Evolutionary conservation across 2,329 filamentous ascomycete genomes (phyloP).

Genomic region (Cyanodermella asteris): DNA sequence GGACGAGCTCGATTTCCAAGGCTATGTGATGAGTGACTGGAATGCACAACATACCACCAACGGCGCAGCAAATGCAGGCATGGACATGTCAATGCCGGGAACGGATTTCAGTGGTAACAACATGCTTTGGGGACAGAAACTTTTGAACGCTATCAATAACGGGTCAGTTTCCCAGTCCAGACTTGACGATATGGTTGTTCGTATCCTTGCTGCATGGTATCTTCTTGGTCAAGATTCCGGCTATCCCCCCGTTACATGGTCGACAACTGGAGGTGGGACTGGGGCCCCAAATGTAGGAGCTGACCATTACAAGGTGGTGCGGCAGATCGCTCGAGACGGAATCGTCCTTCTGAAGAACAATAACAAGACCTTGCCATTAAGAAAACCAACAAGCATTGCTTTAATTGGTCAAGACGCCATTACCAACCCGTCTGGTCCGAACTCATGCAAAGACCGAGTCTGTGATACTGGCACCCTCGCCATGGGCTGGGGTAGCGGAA

Average conservation of each 20-base stretch:
- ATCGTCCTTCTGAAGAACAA: conserved; percentile 27
- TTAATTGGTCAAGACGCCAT: conserved; percentile 29
- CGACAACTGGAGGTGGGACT: too few relatives aligned
- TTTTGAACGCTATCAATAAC: conserved; percentile 36
- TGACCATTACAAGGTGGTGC: too few relatives aligned
- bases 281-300: too few relatives aligned
- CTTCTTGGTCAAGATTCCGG: conserved; percentile 4
- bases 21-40: conserved; percentile 68
- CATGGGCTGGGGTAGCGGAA: too few relatives aligned
- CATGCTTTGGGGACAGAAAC: conserved; percentile 10
- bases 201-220: conserved; percentile 8
- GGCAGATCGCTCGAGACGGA: conserved; percentile 23
- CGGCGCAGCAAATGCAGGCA: conserved; percentile 9
- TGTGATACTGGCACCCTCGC: too few relatives aligned
- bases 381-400: conserved; percentile 23
- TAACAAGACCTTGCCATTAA: conserved; percentile 20
- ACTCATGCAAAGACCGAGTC: too few relatives aligned
- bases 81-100: conserved; percentile 23
- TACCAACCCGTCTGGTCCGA: conserved; percentile 23
- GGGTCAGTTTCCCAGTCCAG: conserved; percentile 34
- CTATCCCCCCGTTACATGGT: too few relatives aligned
- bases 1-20: conserved; percentile 59
- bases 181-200: conserved; percentile 38
- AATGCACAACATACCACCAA: conserved; percentile 46
- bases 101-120: conserved; percentile 13